These are phyloP conservation scores for Tricholoma furcatifolium DNA, from an alignment of 768 basidiomycete genomes.

Conservation along the genomic window DNA sequence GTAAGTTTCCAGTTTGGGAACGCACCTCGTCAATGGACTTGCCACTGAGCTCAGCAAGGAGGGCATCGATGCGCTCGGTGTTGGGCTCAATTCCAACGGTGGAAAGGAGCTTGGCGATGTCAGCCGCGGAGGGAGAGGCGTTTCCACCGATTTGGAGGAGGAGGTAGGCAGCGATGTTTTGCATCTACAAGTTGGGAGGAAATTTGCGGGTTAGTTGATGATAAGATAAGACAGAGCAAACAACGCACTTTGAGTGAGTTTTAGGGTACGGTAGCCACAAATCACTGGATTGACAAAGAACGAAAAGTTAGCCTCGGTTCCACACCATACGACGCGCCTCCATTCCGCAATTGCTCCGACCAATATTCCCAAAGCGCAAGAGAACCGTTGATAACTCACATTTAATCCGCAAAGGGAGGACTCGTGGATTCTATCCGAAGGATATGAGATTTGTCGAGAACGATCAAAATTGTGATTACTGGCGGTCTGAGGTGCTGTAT, in stretches of 20 bases:
- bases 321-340: not conserved
- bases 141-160: conserved; percentile 97
- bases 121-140: conserved; percentile 76
- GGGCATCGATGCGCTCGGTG: conserved; percentile 71
- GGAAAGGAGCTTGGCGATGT: conserved; percentile 84
- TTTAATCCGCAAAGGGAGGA: conserved; percentile 93
- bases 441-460: conserved; percentile 29
- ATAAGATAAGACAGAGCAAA: not conserved
- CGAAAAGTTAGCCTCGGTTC: conserved; percentile 5
- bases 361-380: not conserved
- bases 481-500: conserved; percentile 48
- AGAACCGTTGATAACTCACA: conserved; percentile 36
- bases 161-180: conserved; percentile 93
- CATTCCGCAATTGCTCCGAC: not conserved
- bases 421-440: conserved; percentile 89
- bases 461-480: conserved; percentile 21
- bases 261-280: conserved; percentile 79
- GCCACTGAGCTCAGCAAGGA: conserved; percentile 87
- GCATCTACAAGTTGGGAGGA: conserved; percentile 55
- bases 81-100: conserved; percentile 90
- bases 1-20: conserved; percentile 17
- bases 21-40: conserved; percentile 84
- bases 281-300: conserved; percentile 55
- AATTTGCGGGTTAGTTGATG: not conserved
- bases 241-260: conserved; percentile 43